A percentile compares a stretch with the other conserved stretches of the same genome.
Evolutionary conservation across 352 stramenopile species (phyloP).

Genomic region (Salisapilia sapeloensis): DNA sequence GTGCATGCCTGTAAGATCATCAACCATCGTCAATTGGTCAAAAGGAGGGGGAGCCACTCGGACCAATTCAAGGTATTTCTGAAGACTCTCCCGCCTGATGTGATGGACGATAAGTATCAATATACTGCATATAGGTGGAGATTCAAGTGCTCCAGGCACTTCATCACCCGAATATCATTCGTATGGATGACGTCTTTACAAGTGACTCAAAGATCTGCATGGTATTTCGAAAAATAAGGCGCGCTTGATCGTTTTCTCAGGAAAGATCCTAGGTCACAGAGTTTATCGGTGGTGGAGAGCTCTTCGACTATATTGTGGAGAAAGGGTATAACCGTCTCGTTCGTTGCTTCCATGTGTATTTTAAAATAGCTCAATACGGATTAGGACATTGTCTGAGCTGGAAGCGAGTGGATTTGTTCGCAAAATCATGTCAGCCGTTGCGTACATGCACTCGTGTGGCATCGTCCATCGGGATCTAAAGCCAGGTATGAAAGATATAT

Average conservation of each 20-base stretch:
- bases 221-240: constrained; percentile 9
- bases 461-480: constrained; percentile 85
- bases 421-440: constrained; percentile 80
- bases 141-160: constrained; percentile 84
- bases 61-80: constrained; percentile 67
- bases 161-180: constrained; percentile 82
- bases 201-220: constrained; percentile 78
- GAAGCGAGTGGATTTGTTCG: constrained; percentile 75
- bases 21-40: constrained; percentile 53
- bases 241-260: not conserved
- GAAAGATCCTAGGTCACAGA: constrained; percentile 51
- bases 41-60: constrained; percentile 65
- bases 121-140: constrained; percentile 30
- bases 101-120: constrained; percentile 1
- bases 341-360: not conserved
- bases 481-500: constrained; percentile 17
- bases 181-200: constrained; percentile 76
- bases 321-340: constrained; percentile 29
- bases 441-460: constrained; percentile 78
- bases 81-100: constrained; percentile 2
- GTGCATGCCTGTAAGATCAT: constrained; percentile 79
- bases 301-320: constrained; percentile 86
- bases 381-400: constrained; percentile 69
- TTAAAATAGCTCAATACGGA: constrained; percentile 1
- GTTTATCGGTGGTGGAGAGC: constrained; percentile 71